Evolutionary conservation across 768 basidiomycete species (phyloP).

Genomic region (Candolleomyces eurysporus): DNA sequence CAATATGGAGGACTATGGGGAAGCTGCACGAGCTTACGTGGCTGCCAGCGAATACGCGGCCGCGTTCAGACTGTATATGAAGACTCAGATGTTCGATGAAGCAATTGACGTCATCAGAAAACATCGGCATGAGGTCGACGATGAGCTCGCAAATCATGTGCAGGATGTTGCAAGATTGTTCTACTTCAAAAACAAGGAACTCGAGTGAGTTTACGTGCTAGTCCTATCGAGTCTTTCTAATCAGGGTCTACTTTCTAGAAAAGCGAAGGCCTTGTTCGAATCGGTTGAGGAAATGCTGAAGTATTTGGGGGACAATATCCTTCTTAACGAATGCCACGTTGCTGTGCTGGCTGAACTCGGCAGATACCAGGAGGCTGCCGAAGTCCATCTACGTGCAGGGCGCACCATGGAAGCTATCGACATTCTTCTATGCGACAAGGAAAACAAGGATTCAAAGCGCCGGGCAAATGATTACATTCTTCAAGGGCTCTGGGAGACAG

Average conservation of each 20-base stretch:
- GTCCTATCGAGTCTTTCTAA: too few relatives aligned
- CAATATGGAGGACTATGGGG: constrained; percentile 11
- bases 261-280: constrained; percentile 46
- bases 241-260: constrained; percentile 28
- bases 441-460: constrained; percentile 21
- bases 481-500: constrained; percentile 42
- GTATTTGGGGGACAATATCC: constrained; percentile 49
- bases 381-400: constrained; percentile 48
- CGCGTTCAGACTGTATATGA: constrained; percentile 34
- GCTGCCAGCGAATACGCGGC: background rate
- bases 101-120: constrained; percentile 45
- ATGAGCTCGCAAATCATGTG: constrained; percentile 32
- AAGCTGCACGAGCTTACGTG: constrained; percentile 30
- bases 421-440: constrained; percentile 36
- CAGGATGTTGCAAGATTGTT: constrained; percentile 42
- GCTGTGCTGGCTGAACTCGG: constrained; percentile 41
- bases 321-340: constrained; percentile 46
- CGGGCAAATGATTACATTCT: constrained; percentile 39
- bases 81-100: constrained; percentile 49
- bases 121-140: constrained; percentile 28
- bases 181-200: constrained; percentile 37
- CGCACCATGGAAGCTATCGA: constrained; percentile 45
- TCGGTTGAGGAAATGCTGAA: constrained; percentile 51
- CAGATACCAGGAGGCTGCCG: constrained; percentile 48
- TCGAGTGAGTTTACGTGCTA: constrained; percentile 27